Evolutionary conservation across 176 grass and related monocot genomes (phyloP), one percentile per base, ranked within the genome.

Genomic region (Hordeum marinum): DNA sequence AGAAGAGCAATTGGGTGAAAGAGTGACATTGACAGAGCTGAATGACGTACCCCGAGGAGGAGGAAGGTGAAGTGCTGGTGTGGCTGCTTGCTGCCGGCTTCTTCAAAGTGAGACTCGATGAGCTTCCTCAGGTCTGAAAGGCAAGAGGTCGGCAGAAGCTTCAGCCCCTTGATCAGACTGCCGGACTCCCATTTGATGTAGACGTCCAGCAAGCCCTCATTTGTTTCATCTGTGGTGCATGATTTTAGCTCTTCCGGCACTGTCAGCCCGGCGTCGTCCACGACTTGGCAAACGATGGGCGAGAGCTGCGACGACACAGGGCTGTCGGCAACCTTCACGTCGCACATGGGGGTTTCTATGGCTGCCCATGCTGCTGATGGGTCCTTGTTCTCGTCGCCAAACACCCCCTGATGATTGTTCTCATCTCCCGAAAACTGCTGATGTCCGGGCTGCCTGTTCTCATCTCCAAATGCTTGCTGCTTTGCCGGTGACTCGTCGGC

Each of bases 131-230:
- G 63, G 67, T 93, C 89, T 4, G 91, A 87, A 29, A 98, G 89
- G 29, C 57, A 85, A 8, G 95, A 82, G 27, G 80, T 92, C 18
- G 12, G 87, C 54, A 84, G 66, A 25, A 93, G 40, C 77, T 91
- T 95, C 23, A 95, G 48, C 55, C 94, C 88, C 69, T 85, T 95
- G 40, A 95, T 92, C 42, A 93, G 79, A 62, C 63, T 91, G 34
- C 93, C 93, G 0, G 93, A 85, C 82, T 98, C 95, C 95, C 95
- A 98, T 79, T 98, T 98, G 14, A 98, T 90, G 89, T 93, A 98
- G 23, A 98, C 89, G 18, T 98, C 95, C 72, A 92, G 24, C 73
- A 91, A 77, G 48, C 78, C 65, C 0, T 67, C 72, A 79, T 12
- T 59, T 52, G 46, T 72, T 76, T 85, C 89, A 18, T 39, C 52